Evolutionary conservation across 2,329 filamentous ascomycete species (phyloP), one percentile per base, ranked within the genome.

Genomic region (Alternaria infectoria): DNA sequence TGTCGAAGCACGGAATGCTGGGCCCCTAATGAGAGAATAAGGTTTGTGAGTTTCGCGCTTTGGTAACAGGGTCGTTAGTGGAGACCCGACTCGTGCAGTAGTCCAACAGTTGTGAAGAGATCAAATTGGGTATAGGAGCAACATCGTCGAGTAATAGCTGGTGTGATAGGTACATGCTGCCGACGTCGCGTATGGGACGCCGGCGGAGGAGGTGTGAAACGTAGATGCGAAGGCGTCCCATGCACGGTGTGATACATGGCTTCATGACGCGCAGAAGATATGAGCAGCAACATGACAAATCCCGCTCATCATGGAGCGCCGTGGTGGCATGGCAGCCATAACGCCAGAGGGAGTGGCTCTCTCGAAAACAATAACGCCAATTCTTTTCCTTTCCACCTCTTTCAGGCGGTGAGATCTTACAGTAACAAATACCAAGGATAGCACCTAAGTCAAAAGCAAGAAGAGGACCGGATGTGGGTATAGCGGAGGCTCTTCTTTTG

Each of bases 401-500:
- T 57, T 15, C 56, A 45, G 52, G 40, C 47, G 49, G 49, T 54
- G 28, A 58, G 44, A 28, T 32, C 51, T 54, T 26, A 32, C 43
- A 43, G 15, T 50, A 58, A 36, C 46, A 26, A 17, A 54, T 45
- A 56, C 19, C 28, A 47, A 58, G 40, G 23, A 32, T 23, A 47
- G 23, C 44, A 40, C 28, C 12, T 40, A 19, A 45, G 26, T 43
- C 57, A 61, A 54, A 51, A 65, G 21, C 57, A 26, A 30, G 28
- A 60, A 44, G 50, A 62, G 51, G 28, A 54, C 62, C 62, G 50
- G 54, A 58, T 64, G 49, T 62, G 69, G 69, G 69, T 72, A 72
- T 72, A 69, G 63, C 59, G 52, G 62, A 68, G 63, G 62, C 63
- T 60, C 51, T 51, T 57, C 47, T 67, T 67, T 64, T 64, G 57